Evolutionary conservation across 768 basidiomycete genomes (phyloP).

Genomic region (Panellus pusillus): DNA sequence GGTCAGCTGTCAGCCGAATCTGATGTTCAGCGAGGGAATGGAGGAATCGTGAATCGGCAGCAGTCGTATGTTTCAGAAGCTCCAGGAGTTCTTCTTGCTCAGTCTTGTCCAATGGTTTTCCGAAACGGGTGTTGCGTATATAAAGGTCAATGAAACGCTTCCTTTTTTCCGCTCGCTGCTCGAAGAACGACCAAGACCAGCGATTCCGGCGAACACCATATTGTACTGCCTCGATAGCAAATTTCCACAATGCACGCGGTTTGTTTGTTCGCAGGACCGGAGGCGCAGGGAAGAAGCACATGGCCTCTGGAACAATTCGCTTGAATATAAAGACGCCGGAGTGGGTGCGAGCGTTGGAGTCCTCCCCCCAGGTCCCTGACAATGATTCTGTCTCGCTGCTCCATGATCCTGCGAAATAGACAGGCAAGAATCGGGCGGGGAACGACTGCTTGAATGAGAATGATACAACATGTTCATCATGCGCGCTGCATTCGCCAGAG

Average conservation of each 20-base stretch:
- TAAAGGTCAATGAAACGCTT: slow-evolving; percentile 27
- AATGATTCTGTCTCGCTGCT: slow-evolving; percentile 4
- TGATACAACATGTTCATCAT: slow-evolving; percentile 6
- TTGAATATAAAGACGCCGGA: slow-evolving; percentile 28
- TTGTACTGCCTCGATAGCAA: slow-evolving; percentile 27
- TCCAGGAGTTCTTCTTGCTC: slow-evolving; percentile 23
- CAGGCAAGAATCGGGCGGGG: slow-evolving; percentile 14
- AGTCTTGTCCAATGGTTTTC: slow-evolving; percentile 17
- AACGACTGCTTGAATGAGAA: slow-evolving; percentile 20
- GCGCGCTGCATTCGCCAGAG: slow-evolving; percentile 13
- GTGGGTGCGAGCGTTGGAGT: slow-evolving; percentile 14
- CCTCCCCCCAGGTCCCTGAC: slow-evolving; percentile 20
- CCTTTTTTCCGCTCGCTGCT: slow-evolving; percentile 26
- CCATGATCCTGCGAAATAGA: slow-evolving; percentile 19
- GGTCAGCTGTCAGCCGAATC: slow-evolving; percentile 24
- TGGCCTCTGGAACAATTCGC: slow-evolving; percentile 22
- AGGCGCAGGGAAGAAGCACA: slow-evolving; percentile 30
- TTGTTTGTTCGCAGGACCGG: slow-evolving; percentile 23
- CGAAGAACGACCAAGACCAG: slow-evolving; percentile 33
- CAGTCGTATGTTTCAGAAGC: slow-evolving; percentile 19
- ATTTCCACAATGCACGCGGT: slow-evolving; percentile 31
- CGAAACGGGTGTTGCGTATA: slow-evolving; percentile 23
- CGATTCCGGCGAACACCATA: slow-evolving; percentile 23
- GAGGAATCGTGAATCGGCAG: slow-evolving; percentile 26
- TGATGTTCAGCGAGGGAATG: slow-evolving; percentile 21